Base-by-base conservation (phyloP, 2,329 filamentous ascomycete species). In the Botrytis galanthina region DNA sequence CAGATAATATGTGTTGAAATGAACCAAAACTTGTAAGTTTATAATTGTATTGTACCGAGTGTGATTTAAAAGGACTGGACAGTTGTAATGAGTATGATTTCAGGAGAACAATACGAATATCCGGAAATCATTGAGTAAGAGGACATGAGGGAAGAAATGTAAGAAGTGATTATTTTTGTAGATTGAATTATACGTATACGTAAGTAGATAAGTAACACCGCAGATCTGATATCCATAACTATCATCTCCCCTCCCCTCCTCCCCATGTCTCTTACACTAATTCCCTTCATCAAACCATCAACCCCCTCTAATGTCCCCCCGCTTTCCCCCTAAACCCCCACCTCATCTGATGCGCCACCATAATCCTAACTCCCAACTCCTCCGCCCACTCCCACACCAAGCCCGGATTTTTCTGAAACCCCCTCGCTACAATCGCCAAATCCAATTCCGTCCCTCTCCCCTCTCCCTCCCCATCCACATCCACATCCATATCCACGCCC, bases 351-450 rank as follows among this genome's bases (percentile, higher is more conserved):
- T 84, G 83, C 0, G 87, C 85, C 72, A 86, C 78, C 54, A 84
- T 81, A 37, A 88, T 84, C 10, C 82, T 76, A 0, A 84, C 80
- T 0, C 82, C 83, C 39, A 90, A 78, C 26, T 90, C 87, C 69
- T 89, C 85, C 1, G 87, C 88, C 82, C 85, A 89, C 3, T 81
- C 77, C 83, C 86, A 88, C 0, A 89, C 87, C 29, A 90, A 77
- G 0, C 86, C 86, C 0, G 88, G 88, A 75, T 89, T 87, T 82
- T 88, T 87, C 80, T 87, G 87, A 77, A 90, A 90, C 81, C 83
- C 81, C 1, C 88, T 83, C 0, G 87, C 88, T 0, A 84, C 84
- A 42, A 85, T 81, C 9, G 86, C 82, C 0, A 86, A 81, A 78
- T 90, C 88, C 0, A 89, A 76, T 0, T 82, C 82, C 10, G 82